phyloP scores from a whole-genome alignment of 257 asterid genomes.

The Petunia secreta region DNA sequence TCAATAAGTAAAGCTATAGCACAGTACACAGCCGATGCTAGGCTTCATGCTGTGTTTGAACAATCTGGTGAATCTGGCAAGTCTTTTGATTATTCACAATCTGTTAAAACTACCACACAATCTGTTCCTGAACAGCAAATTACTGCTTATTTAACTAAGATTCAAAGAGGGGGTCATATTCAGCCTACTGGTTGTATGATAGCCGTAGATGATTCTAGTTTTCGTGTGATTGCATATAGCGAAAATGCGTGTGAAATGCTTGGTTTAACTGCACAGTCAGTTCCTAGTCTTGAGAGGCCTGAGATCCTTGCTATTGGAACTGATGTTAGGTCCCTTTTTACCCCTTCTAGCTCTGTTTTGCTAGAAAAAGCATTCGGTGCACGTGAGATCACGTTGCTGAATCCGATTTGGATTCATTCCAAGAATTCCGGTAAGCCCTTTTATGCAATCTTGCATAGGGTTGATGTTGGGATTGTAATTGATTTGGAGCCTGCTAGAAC shows the following conservation, averaged over 20 bases:
- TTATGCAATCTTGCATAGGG: conserved; percentile 80
- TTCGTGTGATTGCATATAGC: conserved; percentile 56
- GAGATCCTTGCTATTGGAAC: conserved; percentile 59
- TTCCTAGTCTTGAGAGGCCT: conserved; percentile 61
- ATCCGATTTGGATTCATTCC: conserved; percentile 78
- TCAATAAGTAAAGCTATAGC: conserved; percentile 68
- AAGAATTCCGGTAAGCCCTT: conserved; percentile 70
- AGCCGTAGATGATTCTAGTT: conserved; percentile 64
- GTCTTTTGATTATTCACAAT: conserved; percentile 74
- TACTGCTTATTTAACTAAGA: conserved; percentile 66
- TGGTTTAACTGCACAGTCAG: conserved; percentile 67
- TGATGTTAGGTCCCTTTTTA: conserved; percentile 74
- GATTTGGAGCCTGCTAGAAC: conserved; percentile 86
- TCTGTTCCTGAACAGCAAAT: conserved; percentile 71
- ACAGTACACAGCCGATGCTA: conserved; percentile 80
- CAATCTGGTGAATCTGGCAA: conserved; percentile 82
- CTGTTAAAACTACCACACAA: conserved; percentile 45
- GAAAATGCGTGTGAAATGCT: conserved; percentile 75
- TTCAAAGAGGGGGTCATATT: conserved; percentile 80
- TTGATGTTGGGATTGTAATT: conserved; percentile 82
- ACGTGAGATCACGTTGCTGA: conserved; percentile 66
- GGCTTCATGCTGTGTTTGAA: conserved; percentile 85
- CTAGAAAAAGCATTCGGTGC: conserved; percentile 77
- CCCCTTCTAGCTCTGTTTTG: conserved; percentile 59
- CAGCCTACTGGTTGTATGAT: conserved; percentile 90